These are phyloP conservation scores for Solanum appendiculatum DNA, from an alignment of 257 asterid species.

Conservation along the genomic window DNA sequence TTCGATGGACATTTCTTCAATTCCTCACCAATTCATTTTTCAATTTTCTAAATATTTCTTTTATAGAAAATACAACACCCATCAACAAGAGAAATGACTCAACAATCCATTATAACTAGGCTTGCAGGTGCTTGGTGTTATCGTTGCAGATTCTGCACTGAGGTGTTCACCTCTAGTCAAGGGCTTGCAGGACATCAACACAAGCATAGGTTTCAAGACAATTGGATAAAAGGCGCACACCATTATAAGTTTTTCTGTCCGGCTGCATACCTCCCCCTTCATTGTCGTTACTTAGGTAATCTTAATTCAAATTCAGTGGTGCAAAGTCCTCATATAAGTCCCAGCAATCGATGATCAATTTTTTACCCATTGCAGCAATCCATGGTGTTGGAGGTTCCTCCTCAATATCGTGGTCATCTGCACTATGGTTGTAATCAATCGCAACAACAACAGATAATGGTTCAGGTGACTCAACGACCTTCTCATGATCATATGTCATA, in stretches of 20 bases:
- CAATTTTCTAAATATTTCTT: no score
- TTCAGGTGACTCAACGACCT: no score
- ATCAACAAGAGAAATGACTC: background rate
- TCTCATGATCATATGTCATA: no score
- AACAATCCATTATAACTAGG: no score
- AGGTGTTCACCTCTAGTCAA: background rate
- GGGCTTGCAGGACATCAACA: background rate
- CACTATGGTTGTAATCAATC: no score
- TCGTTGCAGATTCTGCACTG: background rate
- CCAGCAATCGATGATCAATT: no score
- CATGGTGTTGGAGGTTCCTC: background rate
- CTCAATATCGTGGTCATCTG: no score
- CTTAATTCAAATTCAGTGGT: no score
- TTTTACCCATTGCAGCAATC: no score
- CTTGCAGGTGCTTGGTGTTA: background rate
- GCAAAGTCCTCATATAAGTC: no score
- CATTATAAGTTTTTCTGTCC: background rate
- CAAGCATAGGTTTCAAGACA: background rate
- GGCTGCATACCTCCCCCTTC: background rate
- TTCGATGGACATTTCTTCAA: background rate
- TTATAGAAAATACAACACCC: no score
- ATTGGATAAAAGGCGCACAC: background rate
- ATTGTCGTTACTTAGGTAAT: background rate
- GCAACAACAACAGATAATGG: no score
- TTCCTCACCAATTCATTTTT: background rate